phyloP scores from a whole-genome alignment of 129 eudicot genomes.

The Daucus carota region DH1_v3.0 NC_030387.2:26752001-26752500 shows the following conservation, averaged over 20 bases:
- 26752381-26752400: conserved; percentile 95
- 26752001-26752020: background rate
- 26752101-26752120: conserved; percentile 96
- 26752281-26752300: conserved; percentile 96
- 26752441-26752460: background rate
- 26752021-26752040: conserved; percentile 58
- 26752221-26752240: background rate
- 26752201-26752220: background rate
- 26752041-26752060: conserved; percentile 79
- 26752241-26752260: background rate
- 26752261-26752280: conserved; percentile 88
- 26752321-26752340: conserved; percentile 83
- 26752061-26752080: conserved; percentile 70
- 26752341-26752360: conserved; percentile 90
- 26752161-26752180: conserved; percentile 97
- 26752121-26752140: conserved; percentile 91
- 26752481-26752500: background rate
- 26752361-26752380: conserved; percentile 83
- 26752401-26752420: conserved; percentile 83
- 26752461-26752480: background rate
- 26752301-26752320: conserved; percentile 95
- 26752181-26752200: conserved; percentile 37
- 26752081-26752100: conserved; percentile 84
- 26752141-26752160: conserved; percentile 92
- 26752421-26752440: conserved; percentile 69